Percentiles rank a stretch among this genome's conserved stretches.
phyloP scores from a whole-genome alignment of 2,329 filamentous ascomycete genomes.

The Paecilomyces formosus region DNA sequence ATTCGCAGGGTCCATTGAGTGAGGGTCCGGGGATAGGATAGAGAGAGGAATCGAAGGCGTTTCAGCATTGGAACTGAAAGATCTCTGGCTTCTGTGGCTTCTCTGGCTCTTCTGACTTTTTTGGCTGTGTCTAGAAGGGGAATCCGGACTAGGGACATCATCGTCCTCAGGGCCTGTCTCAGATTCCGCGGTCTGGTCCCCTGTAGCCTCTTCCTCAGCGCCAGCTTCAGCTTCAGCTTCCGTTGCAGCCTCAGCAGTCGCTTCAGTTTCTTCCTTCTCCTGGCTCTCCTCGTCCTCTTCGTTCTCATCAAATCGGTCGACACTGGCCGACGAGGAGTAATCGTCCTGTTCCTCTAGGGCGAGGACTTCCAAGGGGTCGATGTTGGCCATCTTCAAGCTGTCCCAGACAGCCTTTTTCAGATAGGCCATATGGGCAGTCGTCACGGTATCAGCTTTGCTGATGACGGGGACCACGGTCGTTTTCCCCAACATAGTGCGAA shows the following conservation, averaged over 20 bases:
- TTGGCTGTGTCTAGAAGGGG: slow-evolving; percentile 28
- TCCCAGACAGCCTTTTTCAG: slow-evolving; percentile 88
- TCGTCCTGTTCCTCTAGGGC: slow-evolving; percentile 70
- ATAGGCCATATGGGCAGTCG: slow-evolving; percentile 85
- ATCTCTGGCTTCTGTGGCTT: slow-evolving; percentile 43
- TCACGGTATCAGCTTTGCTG: slow-evolving; percentile 93
- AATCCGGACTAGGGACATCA: slow-evolving; percentile 25
- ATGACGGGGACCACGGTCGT: slow-evolving; percentile 94
- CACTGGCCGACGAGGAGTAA: slow-evolving; percentile 42
- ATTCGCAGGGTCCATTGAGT: slow-evolving; percentile 51
- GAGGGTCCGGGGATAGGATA: slow-evolving; percentile 87
- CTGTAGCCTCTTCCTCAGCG: slow-evolving; percentile 11
- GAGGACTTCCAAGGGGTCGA: slow-evolving; percentile 83
- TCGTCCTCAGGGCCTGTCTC: slow-evolving; percentile 9
- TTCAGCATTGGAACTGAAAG: slow-evolving; percentile 26
- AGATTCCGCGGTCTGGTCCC: slow-evolving; percentile 17
- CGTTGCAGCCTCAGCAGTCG: slow-evolving; percentile 15
- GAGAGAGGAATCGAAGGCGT: slow-evolving; percentile 76
- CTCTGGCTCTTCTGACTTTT: slow-evolving; percentile 31
- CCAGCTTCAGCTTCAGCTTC: slow-evolving; percentile 16
- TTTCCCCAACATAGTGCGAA: slow-evolving; percentile 82
- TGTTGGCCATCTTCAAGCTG: slow-evolving; percentile 72
- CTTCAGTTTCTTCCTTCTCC: slow-evolving; percentile 11
- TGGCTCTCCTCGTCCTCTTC: slow-evolving; percentile 35
- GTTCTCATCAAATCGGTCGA: slow-evolving; percentile 40